phyloP scores from a whole-genome alignment of 495 filamentous ascomycete genomes.

The Aspergillus steynii region DNA sequence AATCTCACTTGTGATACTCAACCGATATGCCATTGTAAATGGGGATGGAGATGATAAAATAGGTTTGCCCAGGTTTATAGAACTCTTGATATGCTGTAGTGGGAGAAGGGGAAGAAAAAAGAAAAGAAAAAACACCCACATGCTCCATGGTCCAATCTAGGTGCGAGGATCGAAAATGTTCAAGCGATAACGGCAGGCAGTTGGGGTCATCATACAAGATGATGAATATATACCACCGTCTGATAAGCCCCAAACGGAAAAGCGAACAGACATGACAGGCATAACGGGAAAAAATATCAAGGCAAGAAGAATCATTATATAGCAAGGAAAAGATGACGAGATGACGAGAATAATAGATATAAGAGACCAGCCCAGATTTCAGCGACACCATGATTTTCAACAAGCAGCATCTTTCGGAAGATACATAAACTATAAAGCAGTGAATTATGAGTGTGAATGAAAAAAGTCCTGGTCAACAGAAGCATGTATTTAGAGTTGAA shows the following conservation, averaged over 20 bases:
- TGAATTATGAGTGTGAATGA: not conserved
- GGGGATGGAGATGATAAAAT: not conserved
- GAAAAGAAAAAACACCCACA: not conserved
- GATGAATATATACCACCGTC: not conserved
- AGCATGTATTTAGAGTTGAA: not conserved
- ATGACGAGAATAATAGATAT: not conserved
- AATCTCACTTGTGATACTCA: not conserved
- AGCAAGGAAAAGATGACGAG: not conserved
- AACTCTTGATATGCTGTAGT: not conserved
- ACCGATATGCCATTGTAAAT: slow-evolving; percentile 1
- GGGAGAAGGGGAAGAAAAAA: not conserved
- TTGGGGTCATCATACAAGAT: not conserved
- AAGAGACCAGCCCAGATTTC: not conserved
- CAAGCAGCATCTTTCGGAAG: not conserved
- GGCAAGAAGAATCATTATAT: not conserved
- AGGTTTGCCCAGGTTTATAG: not conserved
- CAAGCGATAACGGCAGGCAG: not conserved
- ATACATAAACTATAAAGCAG: not conserved
- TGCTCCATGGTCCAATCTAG: not conserved
- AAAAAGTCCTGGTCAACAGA: not conserved
- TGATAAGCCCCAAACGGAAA: no score
- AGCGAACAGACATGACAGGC: not conserved
- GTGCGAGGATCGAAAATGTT: not conserved
- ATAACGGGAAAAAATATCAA: not conserved
- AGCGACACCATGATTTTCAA: not conserved